Conservation (phyloP, 345 rosid genomes). For the Brassica rapa region DNA sequence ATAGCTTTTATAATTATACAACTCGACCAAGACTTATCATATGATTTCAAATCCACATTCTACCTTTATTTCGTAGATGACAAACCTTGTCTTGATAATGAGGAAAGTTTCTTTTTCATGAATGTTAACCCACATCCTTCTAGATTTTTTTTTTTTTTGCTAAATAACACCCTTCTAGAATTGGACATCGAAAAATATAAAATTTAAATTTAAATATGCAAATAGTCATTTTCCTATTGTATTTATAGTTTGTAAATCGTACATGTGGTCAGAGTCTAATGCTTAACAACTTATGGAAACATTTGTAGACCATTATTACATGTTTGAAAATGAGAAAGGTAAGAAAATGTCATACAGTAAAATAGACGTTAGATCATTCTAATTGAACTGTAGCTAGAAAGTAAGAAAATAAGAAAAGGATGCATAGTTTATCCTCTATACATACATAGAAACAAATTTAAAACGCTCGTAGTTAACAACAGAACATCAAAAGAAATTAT, state of each 20-base stretch:
- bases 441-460: neutral
- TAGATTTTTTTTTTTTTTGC: neutral
- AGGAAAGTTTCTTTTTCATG: neutral
- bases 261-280: slow-evolving; percentile 15
- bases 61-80: slow-evolving; percentile 2
- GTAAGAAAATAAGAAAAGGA: neutral
- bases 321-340: neutral
- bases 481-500: slow-evolving; percentile 22
- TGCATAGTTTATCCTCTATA: neutral
- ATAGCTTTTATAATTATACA: slow-evolving; percentile 22
- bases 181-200: neutral
- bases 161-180: slow-evolving; percentile 15
- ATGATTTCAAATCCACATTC: slow-evolving; percentile 17
- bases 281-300: slow-evolving; percentile 4
- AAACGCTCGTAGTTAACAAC: slow-evolving; percentile 5
- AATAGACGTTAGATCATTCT: slow-evolving; percentile 11
- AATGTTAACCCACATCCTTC: slow-evolving; percentile 13
- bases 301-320: slow-evolving; percentile 23
- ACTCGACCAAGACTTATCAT: slow-evolving; percentile 20
- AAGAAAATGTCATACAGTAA: neutral
- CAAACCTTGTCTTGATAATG: slow-evolving; percentile 3
- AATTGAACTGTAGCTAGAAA: slow-evolving; percentile 6
- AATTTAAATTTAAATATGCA: neutral
- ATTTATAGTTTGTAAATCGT: neutral
- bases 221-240: slow-evolving; percentile 6